phyloP scores from a whole-genome alignment of 2,329 filamentous ascomycete species.

The Cylindrodendrum hubeiense region DNA sequence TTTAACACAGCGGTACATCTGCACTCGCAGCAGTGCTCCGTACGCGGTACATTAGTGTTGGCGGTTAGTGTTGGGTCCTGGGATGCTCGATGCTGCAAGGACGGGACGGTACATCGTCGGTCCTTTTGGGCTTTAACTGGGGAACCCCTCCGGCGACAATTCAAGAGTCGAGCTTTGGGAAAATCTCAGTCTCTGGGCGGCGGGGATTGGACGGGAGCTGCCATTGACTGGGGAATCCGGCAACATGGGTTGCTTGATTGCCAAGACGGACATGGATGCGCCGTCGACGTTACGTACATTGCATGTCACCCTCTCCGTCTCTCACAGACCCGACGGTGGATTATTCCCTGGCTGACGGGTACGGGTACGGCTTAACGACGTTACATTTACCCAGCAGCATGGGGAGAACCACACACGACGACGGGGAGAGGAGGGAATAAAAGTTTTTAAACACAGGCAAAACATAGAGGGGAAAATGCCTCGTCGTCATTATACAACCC shows the following conservation, averaged over 20 bases:
- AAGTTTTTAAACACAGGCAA: not conserved
- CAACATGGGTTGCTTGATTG: not conserved
- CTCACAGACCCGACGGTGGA: slow-evolving; percentile 13
- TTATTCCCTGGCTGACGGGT: slow-evolving; percentile 9
- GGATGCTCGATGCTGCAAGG: not conserved
- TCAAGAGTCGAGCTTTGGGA: slow-evolving; percentile 3
- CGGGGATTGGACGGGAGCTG: slow-evolving; percentile 3
- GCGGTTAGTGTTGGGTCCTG: not conserved
- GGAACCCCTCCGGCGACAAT: not conserved
- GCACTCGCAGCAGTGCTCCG: no score
- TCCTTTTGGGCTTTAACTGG: slow-evolving; percentile 8
- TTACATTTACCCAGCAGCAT: slow-evolving; percentile 11
- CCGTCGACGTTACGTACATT: slow-evolving; percentile 16
- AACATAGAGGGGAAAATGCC: slow-evolving; percentile 17
- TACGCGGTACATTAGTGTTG: no score
- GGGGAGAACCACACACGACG: not conserved
- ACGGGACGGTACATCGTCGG: slow-evolving; percentile 10
- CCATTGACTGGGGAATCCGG: slow-evolving; percentile 7
- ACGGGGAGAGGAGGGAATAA: slow-evolving; percentile 6
- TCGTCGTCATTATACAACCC: not conserved
- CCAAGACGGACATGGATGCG: not conserved
- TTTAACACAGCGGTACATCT: not conserved
- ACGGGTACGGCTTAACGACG: slow-evolving; percentile 7
- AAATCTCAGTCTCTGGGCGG: not conserved
- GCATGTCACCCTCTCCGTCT: slow-evolving; percentile 1